Base-by-base conservation (phyloP, 768 basidiomycete species). In the Boletus barrowsii region DNA sequence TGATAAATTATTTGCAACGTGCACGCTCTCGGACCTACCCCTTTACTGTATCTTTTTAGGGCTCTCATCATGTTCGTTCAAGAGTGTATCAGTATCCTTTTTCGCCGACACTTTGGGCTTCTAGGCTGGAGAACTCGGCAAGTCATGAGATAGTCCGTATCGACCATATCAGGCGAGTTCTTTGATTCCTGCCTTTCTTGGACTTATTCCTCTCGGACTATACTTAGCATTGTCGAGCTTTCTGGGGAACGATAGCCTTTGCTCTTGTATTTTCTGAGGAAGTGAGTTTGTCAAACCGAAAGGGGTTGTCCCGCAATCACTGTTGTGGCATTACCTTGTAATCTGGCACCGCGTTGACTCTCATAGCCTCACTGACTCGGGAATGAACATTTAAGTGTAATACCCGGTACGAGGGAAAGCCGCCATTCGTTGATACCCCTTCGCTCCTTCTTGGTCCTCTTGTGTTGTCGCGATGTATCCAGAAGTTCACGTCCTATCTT, bases 401-500 rank as follows among this genome's bases (percentile, higher is more conserved):
- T 30, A 33, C 43, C 32, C 37, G 33, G 30, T 42, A 22, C 32
- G 36, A 48, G 29, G 41, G 22, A 20, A 29, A 49, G 15, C 35
- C 22, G 42, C 24, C 32, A 48, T 26, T n/a, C 48, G 44, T 57
- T 41, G 49, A 64, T 66, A 55, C 43, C 60, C 45, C 47, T 50
- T 56, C 50, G n/a, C 37, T 57, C 36, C 33, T 55, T 62, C 53
- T 35, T 17, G 32, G 35, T 40, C 50, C 49, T 51, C 46, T 42
- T 58, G 42, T 52, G 32, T 55, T 29, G 15, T 51, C 42, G 39
- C 30, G 17, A 72, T 70, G 66, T 55, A 65, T 46, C 41, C 57
- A 42, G 78, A 55, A 44, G 50, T 80, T 42, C 67, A 74, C 40
- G 70, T 66, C 24, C 53, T 80, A 35, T 79, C 80, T 20, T 76